Conservation (phyloP, 192 early-diverging fungal genomes). For the Podila horticola region DNA sequence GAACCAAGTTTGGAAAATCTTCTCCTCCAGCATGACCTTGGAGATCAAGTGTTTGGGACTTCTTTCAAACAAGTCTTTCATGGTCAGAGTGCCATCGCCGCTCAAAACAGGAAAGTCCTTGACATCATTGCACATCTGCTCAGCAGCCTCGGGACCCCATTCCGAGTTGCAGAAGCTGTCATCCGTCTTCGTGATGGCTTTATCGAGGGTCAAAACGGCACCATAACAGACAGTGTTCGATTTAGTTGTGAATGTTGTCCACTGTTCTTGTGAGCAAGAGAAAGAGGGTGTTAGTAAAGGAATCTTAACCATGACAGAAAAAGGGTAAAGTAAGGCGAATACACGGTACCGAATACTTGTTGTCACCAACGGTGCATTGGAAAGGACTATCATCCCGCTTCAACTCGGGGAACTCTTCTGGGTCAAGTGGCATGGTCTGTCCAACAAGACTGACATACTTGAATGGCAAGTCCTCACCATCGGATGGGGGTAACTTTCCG, state of each 20-base stretch:
- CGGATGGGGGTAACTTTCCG: background rate
- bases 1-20: conserved; percentile 32
- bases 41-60: conserved; percentile 6
- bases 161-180: background rate
- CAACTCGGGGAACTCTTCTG: background rate
- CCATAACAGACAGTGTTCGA: conserved; percentile 1
- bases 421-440: conserved; percentile 1
- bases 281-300: background rate
- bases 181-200: background rate
- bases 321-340: background rate
- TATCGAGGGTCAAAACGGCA: background rate
- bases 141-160: conserved; percentile 10
- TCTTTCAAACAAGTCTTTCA: conserved; percentile 8
- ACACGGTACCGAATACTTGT: background rate
- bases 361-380: background rate
- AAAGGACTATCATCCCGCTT: background rate
- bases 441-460: conserved; percentile 1
- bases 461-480: background rate
- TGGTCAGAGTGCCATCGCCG: background rate
- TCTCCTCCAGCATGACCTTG: conserved; percentile 29
- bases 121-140: conserved; percentile 11
- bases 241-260: background rate
- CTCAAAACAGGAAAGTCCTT: background rate
- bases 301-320: background rate
- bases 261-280: background rate